Evolutionary conservation across 331 rosid genomes (phyloP).

Genomic region (Malus hybrid): DNA sequence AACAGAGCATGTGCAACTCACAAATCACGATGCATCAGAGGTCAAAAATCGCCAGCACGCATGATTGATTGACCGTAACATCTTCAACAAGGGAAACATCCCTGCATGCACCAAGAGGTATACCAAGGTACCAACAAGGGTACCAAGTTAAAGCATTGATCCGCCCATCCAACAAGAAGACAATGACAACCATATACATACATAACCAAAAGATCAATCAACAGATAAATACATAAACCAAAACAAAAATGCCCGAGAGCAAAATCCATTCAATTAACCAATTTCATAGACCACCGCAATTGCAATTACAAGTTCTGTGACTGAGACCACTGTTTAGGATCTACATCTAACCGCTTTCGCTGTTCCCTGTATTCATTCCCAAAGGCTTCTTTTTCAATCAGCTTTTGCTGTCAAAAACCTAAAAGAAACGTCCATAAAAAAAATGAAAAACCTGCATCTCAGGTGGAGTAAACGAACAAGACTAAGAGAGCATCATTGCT

Average conservation of each 20-base stretch:
- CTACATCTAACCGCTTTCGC: slow-evolving; percentile 22
- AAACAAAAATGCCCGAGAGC: slow-evolving; percentile 8
- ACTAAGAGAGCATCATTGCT: slow-evolving; percentile 19
- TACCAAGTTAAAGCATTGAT: not conserved
- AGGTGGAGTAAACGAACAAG: slow-evolving; percentile 22
- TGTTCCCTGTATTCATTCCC: slow-evolving; percentile 21
- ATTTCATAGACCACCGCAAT: slow-evolving; percentile 14
- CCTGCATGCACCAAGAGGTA: not conserved
- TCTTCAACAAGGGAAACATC: not conserved
- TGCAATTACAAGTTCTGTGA: not conserved
- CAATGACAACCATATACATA: not conserved
- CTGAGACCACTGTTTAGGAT: slow-evolving; percentile 20
- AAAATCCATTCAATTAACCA: slow-evolving; percentile 17
- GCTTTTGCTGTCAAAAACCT: slow-evolving; percentile 24
- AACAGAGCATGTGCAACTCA: no score
- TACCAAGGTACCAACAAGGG: not conserved
- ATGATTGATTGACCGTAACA: not conserved
- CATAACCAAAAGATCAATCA: not conserved
- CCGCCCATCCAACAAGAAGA: not conserved
- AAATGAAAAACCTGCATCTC: slow-evolving; percentile 12
- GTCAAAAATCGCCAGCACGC: not conserved
- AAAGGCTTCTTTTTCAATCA: slow-evolving; percentile 25
- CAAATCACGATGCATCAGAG: not conserved
- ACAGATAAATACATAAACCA: not conserved
- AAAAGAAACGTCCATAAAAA: slow-evolving; percentile 12